These are phyloP conservation scores for Emergomyces orientalis DNA, from an alignment of 2,329 filamentous ascomycete species.

Conservation along the genomic window DNA sequence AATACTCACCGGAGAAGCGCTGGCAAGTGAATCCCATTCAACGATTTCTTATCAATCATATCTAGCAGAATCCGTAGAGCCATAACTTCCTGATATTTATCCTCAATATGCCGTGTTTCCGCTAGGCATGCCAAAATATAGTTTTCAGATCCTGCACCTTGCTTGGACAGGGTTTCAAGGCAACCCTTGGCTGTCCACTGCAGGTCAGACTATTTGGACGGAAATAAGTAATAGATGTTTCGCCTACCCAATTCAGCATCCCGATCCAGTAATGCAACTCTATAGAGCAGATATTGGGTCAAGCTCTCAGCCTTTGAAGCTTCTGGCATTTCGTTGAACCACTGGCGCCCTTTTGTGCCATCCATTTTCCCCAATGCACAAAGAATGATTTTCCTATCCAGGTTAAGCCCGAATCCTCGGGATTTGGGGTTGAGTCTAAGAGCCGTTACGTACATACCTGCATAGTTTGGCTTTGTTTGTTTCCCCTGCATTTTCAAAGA, in stretches of 20 bases:
- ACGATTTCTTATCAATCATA: slow-evolving; percentile 42
- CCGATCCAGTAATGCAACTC: slow-evolving; percentile 52
- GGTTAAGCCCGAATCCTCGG: slow-evolving; percentile 10
- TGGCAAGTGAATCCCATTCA: slow-evolving; percentile 49
- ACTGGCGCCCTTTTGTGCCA: slow-evolving; percentile 43
- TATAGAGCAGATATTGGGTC: slow-evolving; percentile 68
- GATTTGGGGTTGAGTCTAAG: background rate
- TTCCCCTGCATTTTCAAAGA: slow-evolving; percentile 58
- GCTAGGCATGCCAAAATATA: slow-evolving; percentile 72
- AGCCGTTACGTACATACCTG: slow-evolving; percentile 39
- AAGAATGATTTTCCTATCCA: slow-evolving; percentile 58
- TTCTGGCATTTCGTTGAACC: slow-evolving; percentile 53
- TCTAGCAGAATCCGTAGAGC: slow-evolving; percentile 53
- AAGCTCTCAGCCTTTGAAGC: slow-evolving; percentile 50
- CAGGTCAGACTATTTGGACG: slow-evolving; percentile 5
- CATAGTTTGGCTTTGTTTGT: slow-evolving; percentile 59
- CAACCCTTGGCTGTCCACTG: slow-evolving; percentile 49
- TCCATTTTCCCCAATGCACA: slow-evolving; percentile 56
- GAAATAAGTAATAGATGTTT: slow-evolving; percentile 11
- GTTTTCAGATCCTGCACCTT: slow-evolving; percentile 46
- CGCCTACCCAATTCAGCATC: slow-evolving; percentile 45
- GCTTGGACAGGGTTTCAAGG: slow-evolving; percentile 51
- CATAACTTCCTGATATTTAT: slow-evolving; percentile 51
- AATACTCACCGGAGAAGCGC: slow-evolving; percentile 52
- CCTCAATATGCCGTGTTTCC: slow-evolving; percentile 59